These are phyloP conservation scores for Nidula microcarpa DNA, from an alignment of 768 basidiomycete species.

Conservation along the genomic window DNA sequence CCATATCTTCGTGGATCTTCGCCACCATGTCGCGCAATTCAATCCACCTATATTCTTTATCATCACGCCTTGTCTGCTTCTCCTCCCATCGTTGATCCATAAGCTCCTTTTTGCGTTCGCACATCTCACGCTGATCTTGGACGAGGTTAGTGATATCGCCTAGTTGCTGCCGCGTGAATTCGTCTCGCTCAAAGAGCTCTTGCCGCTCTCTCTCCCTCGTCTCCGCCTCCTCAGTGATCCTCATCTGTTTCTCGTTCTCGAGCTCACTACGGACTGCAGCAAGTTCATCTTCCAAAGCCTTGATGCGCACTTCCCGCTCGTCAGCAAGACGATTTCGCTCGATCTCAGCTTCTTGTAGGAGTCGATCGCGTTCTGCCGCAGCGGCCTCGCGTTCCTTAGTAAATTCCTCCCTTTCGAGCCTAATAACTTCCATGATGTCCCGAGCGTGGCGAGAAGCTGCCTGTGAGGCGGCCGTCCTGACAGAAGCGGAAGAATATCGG, in stretches of 20 bases:
- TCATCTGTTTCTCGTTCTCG: slow-evolving; percentile 57
- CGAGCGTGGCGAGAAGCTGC: slow-evolving; percentile 54
- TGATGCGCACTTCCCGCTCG: slow-evolving; percentile 53
- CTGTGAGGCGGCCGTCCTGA: slow-evolving; percentile 41
- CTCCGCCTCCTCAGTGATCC: slow-evolving; percentile 58
- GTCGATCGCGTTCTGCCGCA: slow-evolving; percentile 49
- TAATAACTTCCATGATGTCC: slow-evolving; percentile 58
- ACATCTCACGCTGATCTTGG: slow-evolving; percentile 60
- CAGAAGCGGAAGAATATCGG: slow-evolving; percentile 11
- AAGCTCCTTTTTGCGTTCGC: slow-evolving; percentile 54
- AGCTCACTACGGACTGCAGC: slow-evolving; percentile 53
- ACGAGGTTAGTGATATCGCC: slow-evolving; percentile 71
- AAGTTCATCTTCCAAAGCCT: slow-evolving; percentile 61
- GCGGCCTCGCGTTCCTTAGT: slow-evolving; percentile 50
- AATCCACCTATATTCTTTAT: slow-evolving; percentile 55
- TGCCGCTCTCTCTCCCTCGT: slow-evolving; percentile 55
- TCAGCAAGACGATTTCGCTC: slow-evolving; percentile 43
- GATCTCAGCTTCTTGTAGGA: slow-evolving; percentile 45
- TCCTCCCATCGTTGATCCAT: slow-evolving; percentile 63
- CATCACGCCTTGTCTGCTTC: slow-evolving; percentile 53
- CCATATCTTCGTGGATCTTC: slow-evolving; percentile 53
- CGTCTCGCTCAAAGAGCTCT: slow-evolving; percentile 58
- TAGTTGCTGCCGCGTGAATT: slow-evolving; percentile 57
- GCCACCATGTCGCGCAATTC: slow-evolving; percentile 62
- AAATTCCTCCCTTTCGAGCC: slow-evolving; percentile 57